Conservation (phyloP, 495 filamentous ascomycete genomes). For the Annulohypoxylon stygium region DNA sequence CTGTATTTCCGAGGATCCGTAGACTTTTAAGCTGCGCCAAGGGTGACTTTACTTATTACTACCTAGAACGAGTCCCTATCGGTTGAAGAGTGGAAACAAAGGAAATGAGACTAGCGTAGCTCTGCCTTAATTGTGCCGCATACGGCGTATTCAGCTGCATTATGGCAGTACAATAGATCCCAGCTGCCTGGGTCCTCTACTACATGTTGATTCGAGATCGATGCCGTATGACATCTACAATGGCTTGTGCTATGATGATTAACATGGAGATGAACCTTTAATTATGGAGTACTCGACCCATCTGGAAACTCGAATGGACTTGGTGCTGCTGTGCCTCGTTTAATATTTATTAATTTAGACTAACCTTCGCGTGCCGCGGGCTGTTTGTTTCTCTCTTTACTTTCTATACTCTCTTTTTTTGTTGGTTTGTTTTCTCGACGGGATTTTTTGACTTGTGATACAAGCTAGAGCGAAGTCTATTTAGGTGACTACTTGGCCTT, state of each 20-base stretch:
- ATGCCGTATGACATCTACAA: conserved; percentile 26
- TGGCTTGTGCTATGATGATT: conserved; percentile 1
- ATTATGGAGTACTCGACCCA: conserved; percentile 6
- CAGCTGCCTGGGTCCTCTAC: not conserved
- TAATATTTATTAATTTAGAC: conserved; percentile 24
- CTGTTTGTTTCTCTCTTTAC: conserved; percentile 12
- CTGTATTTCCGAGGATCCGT: conserved; percentile 2
- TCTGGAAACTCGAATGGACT: not conserved
- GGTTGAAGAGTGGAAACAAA: conserved; percentile 8
- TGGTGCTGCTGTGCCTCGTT: not conserved
- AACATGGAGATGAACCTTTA: conserved; percentile 23
- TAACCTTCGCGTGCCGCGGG: not conserved
- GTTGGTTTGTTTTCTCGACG: not conserved
- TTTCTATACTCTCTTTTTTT: conserved; percentile 1
- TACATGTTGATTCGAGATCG: conserved; percentile 20
- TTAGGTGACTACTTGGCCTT: not conserved
- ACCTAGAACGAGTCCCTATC: not conserved
- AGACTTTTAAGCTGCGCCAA: conserved; percentile 15
- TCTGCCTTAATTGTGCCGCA: not conserved
- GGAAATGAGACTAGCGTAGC: conserved; percentile 15
- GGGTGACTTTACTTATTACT: conserved; percentile 1
- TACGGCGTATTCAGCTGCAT: conserved; percentile 20
- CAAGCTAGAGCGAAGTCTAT: not conserved
- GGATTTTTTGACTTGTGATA: not conserved
- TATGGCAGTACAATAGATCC: not conserved